Conservation (phyloP, 2,329 filamentous ascomycete species). For the Botrytis aclada region DNA sequence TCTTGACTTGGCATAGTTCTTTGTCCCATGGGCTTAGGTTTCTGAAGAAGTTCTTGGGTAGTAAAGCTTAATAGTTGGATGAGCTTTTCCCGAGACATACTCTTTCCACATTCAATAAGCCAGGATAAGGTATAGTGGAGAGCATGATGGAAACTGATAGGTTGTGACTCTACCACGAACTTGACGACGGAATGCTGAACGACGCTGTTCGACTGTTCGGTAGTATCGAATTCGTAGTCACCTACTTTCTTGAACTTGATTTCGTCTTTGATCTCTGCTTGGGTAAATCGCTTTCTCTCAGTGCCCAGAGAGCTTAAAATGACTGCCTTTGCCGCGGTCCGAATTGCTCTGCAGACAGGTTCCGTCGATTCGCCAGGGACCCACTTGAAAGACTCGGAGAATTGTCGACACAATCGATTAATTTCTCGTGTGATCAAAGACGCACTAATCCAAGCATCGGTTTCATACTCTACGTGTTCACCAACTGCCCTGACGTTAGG, state of each 20-base stretch:
- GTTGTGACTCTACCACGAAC: conserved; percentile 82
- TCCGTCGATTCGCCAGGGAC: conserved; percentile 60
- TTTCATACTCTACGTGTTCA: conserved; percentile 97
- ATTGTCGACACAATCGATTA: conserved; percentile 84
- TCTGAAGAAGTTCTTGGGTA: conserved; percentile 64
- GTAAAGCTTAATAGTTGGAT: conserved; percentile 69
- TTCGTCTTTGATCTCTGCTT: conserved; percentile 84
- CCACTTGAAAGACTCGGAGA: conserved; percentile 80
- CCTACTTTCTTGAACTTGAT: conserved; percentile 74
- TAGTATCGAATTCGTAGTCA: conserved; percentile 75
- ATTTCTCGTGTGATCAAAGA: conserved; percentile 93
- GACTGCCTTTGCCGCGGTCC: conserved; percentile 74
- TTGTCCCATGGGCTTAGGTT: conserved; percentile 60
- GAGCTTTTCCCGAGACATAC: conserved; percentile 66
- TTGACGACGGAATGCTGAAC: conserved; percentile 67
- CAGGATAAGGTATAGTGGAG: conserved; percentile 95
- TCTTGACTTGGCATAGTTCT: conserved; percentile 53
- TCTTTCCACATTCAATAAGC: conserved; percentile 85
- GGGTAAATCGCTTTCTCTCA: conserved; percentile 81
- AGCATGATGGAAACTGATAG: conserved; percentile 96
- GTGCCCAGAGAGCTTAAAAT: conserved; percentile 85
- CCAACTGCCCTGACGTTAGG: conserved; percentile 89
- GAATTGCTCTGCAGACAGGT: conserved; percentile 68
- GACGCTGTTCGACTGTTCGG: conserved; percentile 31
- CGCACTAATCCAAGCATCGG: conserved; percentile 95